Base-by-base conservation (phyloP, 495 filamentous ascomycete genomes). In the Friedmanniomyces simplex region DNA sequence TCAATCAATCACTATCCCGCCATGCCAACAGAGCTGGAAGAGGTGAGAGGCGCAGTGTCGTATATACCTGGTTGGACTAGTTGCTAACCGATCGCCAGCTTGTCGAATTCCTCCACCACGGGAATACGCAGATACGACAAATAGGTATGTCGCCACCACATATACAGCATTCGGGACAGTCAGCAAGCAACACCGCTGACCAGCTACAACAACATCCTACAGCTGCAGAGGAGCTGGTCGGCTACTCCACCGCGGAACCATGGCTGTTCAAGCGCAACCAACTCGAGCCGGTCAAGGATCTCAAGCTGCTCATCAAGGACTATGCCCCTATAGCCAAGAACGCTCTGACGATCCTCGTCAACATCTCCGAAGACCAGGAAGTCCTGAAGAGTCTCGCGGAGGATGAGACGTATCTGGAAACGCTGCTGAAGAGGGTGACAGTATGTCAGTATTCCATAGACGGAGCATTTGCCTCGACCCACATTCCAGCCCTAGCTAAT, bases 271-370 rank as follows among this genome's bases (percentile, higher is more conserved):
- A 95, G 71, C 78, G 77, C 10, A 76, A 87, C 6, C 76, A 89
- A 53, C 72, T 94, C n/a, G 71, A 80, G 41, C 91, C 93, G 0
- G 72, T 97, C 26, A 87, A 85, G 62, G 86, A 96, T 65, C 74
- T 97, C 51, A 98, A 95, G 69, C 77, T 95, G n/a, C 71, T 97
- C 21, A 80, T 91, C 22, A 81, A 79, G 62, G 91, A 97, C 67
- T 82, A 90, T 64, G 73, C 79, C 30, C 89, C 91, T 74, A 95
- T 95, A 57, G 86, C 91, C 21, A 88, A 89, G 64, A 85, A 96
- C 78, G 91, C 85, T n/a, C 71, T 97, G 57, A 93, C 82, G 11
- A 95, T 96, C 50, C 78, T 98, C 42, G 83, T 97, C 68, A 98
- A 98, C 69, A 78, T 98, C 37, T 88, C 90, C 13, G 77, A 79